These are phyloP conservation scores for Candida coleopterorum DNA, from an alignment of 805 yeast genomes.

Conservation along the genomic window DNA sequence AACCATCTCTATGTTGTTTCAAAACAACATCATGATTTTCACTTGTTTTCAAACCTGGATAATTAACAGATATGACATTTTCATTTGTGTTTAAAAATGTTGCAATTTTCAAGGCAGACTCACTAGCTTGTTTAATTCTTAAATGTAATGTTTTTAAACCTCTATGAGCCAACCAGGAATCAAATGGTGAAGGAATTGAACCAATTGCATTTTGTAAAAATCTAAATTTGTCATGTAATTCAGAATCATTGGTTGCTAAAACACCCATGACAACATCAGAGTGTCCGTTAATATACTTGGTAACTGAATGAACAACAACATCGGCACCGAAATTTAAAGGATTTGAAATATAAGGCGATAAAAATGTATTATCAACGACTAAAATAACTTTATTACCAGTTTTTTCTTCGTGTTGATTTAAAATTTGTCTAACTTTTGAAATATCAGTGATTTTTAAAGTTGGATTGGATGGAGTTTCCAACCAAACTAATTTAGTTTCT, in stretches of 20 bases:
- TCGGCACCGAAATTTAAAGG: slow-evolving; percentile 84
- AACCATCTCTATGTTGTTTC: slow-evolving; percentile 74
- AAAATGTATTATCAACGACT: slow-evolving; percentile 85
- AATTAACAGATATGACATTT: slow-evolving; percentile 63
- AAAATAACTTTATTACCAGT: slow-evolving; percentile 51
- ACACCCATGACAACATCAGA: slow-evolving; percentile 89
- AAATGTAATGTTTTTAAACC: slow-evolving; percentile 84
- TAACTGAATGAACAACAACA: slow-evolving; percentile 82
- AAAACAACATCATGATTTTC: slow-evolving; percentile 57
- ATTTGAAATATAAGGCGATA: slow-evolving; percentile 82
- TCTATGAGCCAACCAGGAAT: slow-evolving; percentile 89
- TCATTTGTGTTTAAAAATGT: slow-evolving; percentile 50
- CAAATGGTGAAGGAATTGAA: slow-evolving; percentile 86
- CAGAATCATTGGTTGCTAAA: slow-evolving; percentile 62
- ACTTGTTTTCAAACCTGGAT: slow-evolving; percentile 76
- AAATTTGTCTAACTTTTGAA: slow-evolving; percentile 50
- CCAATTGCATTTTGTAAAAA: slow-evolving; percentile 87
- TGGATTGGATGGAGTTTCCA: slow-evolving; percentile 87
- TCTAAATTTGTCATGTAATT: slow-evolving; percentile 57
- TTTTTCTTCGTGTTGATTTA: slow-evolving; percentile 40
- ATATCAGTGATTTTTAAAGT: slow-evolving; percentile 78
- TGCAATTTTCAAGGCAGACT: slow-evolving; percentile 65
- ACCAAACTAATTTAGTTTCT: slow-evolving; percentile 76
- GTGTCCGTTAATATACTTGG: slow-evolving; percentile 89
- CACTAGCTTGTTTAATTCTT: slow-evolving; percentile 67